Conservation (phyloP, 257 asterid genomes). For the Linaria vulgaris region DNA sequence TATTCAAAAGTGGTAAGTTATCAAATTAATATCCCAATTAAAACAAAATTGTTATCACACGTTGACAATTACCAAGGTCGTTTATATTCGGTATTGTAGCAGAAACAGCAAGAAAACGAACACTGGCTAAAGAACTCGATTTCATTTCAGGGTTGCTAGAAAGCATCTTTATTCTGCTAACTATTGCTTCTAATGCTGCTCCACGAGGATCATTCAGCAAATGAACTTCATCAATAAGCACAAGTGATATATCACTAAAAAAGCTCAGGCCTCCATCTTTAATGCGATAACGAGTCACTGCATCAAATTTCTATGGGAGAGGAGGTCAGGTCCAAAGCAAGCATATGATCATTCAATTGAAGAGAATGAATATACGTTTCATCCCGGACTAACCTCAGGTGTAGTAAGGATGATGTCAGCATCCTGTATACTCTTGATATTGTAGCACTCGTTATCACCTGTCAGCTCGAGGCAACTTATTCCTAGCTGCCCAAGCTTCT, state of each 20-base stretch:
- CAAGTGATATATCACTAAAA: slow-evolving; percentile 88
- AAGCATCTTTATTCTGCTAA: slow-evolving; percentile 93
- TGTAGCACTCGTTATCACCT: slow-evolving; percentile 84
- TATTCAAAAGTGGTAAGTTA: slow-evolving; percentile 10
- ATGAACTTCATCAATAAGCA: slow-evolving; percentile 98
- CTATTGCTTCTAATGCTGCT: slow-evolving; percentile 92
- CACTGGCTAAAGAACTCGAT: slow-evolving; percentile 72
- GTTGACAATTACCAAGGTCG: slow-evolving; percentile 70
- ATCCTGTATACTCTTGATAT: slow-evolving; percentile 64
- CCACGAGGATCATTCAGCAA: slow-evolving; percentile 95
- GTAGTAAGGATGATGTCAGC: slow-evolving; percentile 96
- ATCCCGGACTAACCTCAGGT: slow-evolving; percentile 69
- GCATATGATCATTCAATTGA: slow-evolving; percentile 24
- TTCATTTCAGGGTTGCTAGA: slow-evolving; percentile 73
- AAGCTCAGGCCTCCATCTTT: slow-evolving; percentile 93
- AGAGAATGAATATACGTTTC: slow-evolving; percentile 18
- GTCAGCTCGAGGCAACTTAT: slow-evolving; percentile 86
- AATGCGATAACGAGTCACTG: slow-evolving; percentile 84
- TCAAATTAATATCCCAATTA: slow-evolving; percentile 14
- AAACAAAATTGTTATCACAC: slow-evolving; percentile 15
- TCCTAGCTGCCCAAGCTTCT: slow-evolving; percentile 79
- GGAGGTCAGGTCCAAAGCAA: slow-evolving; percentile 23
- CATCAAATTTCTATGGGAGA: slow-evolving; percentile 81
- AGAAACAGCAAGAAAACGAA: slow-evolving; percentile 92
- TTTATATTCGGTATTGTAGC: slow-evolving; percentile 90